Evolutionary conservation across 2,329 filamentous ascomycete species (phyloP).

Genomic region (Aurifilum marmelostoma): DNA sequence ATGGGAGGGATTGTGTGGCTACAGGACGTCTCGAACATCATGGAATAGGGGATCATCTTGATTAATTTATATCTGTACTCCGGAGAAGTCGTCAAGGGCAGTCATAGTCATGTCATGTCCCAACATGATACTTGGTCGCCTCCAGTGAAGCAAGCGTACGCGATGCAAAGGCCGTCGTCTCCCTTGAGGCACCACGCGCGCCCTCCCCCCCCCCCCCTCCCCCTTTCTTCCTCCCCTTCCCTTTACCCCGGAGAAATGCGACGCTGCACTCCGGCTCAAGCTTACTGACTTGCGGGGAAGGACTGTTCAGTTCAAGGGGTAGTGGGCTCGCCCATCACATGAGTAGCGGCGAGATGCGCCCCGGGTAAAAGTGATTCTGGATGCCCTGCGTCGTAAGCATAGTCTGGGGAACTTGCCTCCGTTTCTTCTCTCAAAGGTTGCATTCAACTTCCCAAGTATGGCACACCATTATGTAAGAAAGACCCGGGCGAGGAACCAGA

Average conservation of each 20-base stretch:
- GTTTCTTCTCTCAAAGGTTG: background rate
- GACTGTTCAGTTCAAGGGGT: background rate
- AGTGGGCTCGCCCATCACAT: background rate
- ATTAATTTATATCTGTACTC: background rate
- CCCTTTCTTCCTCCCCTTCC: too few species aligned
- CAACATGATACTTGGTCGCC: background rate
- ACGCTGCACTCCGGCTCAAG: background rate
- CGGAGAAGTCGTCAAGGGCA: background rate
- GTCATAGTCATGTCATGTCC: too few species aligned
- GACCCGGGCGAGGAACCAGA: too few species aligned
- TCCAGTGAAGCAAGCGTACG: background rate
- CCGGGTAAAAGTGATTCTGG: background rate
- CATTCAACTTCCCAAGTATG: background rate
- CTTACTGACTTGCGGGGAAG: conserved; percentile 1
- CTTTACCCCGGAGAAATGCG: background rate
- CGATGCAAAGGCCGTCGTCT: background rate
- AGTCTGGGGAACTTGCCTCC: too few species aligned
- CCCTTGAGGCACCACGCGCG: background rate
- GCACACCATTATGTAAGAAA: background rate
- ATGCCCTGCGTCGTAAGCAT: too few species aligned
- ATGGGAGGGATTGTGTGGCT: background rate
- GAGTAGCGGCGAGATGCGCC: background rate
- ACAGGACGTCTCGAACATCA: background rate
- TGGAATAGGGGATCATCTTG: background rate
- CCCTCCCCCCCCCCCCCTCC: too few species aligned